Evolutionary conservation across 2,329 filamentous ascomycete species (phyloP).

Genomic region (Teratosphaeria destructans): DNA sequence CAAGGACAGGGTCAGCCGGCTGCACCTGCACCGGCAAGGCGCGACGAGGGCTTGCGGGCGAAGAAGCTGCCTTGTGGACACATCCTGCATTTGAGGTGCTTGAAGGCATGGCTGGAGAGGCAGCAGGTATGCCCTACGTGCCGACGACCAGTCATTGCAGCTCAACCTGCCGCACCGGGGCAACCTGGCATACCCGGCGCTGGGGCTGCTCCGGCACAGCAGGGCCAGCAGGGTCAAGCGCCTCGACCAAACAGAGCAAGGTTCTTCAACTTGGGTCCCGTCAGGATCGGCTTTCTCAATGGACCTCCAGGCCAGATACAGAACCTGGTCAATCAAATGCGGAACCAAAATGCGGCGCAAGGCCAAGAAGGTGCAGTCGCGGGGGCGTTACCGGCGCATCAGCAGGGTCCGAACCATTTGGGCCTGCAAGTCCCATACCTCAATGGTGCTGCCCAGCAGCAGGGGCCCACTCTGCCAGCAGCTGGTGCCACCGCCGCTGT

Average conservation of each 20-base stretch:
- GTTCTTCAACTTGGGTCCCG: conserved; percentile 61
- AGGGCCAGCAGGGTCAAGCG: conserved; percentile 24
- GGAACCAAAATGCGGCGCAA: conserved; percentile 10
- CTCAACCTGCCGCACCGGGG: conserved; percentile 3
- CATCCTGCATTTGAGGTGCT: conserved; percentile 84
- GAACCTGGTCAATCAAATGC: conserved; percentile 30
- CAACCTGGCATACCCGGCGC: conserved; percentile 4
- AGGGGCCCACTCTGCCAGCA: conserved; percentile 1
- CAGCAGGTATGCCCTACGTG: conserved; percentile 97
- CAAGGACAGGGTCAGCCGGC: conserved; percentile 22
- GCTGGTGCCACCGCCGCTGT: conserved; percentile 6
- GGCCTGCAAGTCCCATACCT: conserved; percentile 17
- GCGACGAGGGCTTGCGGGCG: conserved; percentile 73
- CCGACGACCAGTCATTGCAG: conserved; percentile 57
- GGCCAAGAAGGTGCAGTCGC: conserved; percentile 2
- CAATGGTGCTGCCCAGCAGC: conserved; percentile 3
- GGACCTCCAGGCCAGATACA: conserved; percentile 39
- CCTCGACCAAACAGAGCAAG: conserved; percentile 29
- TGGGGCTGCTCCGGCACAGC: background rate
- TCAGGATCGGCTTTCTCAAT: conserved; percentile 59
- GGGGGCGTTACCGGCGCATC: conserved; percentile 15
- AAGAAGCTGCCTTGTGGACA: conserved; percentile 97
- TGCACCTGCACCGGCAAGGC: conserved; percentile 28
- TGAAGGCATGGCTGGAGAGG: conserved; percentile 93
- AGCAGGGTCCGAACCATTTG: conserved; percentile 27